A percentile compares a stretch with the other conserved stretches of the same genome.
Evolutionary conservation across 306 rosid genomes (phyloP).

Genomic region (Vigna hirtella): DNA sequence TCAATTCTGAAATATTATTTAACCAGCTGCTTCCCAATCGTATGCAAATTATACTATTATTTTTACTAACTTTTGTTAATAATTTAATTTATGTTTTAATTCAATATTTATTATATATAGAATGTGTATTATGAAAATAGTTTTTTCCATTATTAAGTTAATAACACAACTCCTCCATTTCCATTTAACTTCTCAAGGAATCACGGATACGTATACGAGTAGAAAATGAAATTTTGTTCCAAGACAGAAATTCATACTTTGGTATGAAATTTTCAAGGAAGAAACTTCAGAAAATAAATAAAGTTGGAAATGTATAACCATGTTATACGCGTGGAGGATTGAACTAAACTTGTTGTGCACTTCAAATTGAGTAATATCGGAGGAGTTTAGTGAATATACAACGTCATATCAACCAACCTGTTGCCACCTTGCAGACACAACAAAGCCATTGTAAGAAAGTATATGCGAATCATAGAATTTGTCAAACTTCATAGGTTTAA

Average conservation of each 20-base stretch:
- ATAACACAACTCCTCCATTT: not conserved
- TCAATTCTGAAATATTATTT: no score
- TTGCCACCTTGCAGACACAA: constrained; percentile 47
- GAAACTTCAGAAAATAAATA: not conserved
- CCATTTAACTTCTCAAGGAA: not conserved
- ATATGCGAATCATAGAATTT: not conserved
- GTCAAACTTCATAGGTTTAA: not conserved
- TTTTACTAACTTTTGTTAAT: no score
- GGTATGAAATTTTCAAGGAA: not conserved
- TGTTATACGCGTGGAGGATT: no score
- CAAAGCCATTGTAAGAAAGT: not conserved
- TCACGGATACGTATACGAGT: not conserved
- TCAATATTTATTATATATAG: no score
- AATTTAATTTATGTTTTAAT: no score
- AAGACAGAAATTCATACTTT: not conserved
- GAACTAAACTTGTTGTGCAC: constrained; percentile 34
- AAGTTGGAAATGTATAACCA: not conserved
- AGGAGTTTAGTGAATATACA: constrained; percentile 6
- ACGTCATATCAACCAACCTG: constrained; percentile 37
- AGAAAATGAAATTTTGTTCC: not conserved
- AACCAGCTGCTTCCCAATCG: no score
- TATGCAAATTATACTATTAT: no score
- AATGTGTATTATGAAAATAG: no score
- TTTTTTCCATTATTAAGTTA: not conserved
- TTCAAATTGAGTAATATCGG: constrained; percentile 36